phyloP scores from a whole-genome alignment of 495 filamentous ascomycete species.

The Podospora bellae-mahoneyi region DNA sequence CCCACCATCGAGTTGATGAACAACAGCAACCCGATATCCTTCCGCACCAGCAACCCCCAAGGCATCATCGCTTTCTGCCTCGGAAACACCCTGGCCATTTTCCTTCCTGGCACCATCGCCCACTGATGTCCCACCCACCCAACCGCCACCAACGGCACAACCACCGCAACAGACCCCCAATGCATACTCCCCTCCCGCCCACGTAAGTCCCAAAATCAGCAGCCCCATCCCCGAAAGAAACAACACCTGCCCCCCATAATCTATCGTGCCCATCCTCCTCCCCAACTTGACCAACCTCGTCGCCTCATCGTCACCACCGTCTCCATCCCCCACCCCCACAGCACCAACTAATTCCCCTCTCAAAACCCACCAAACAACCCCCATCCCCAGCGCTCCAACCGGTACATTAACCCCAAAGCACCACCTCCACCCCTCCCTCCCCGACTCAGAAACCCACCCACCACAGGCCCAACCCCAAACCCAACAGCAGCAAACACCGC shows the following conservation, averaged over 20 bases:
- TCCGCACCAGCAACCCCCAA: slow-evolving; percentile 46
- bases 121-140: slow-evolving; percentile 55
- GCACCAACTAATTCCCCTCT: no score
- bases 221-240: slow-evolving; percentile 59
- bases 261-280: slow-evolving; percentile 48
- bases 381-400: no score
- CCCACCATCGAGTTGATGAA: slow-evolving; percentile 53
- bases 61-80: slow-evolving; percentile 56
- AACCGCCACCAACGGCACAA: slow-evolving; percentile 49
- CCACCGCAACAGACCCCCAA: slow-evolving; percentile 52
- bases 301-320: slow-evolving; percentile 12
- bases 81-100: slow-evolving; percentile 42
- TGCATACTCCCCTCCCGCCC: slow-evolving; percentile 55
- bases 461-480: no score
- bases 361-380: no score
- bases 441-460: no score
- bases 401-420: no score
- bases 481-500: no score
- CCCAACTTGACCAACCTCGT: slow-evolving; percentile 26
- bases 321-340: background rate
- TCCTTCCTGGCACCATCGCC: slow-evolving; percentile 44
- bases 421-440: no score
- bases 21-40: slow-evolving; percentile 53
- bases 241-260: slow-evolving; percentile 53
- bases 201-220: slow-evolving; percentile 55